A percentile compares a stretch with the other conserved stretches of the same genome.
These are phyloP conservation scores for Saccharomyces cerevisiae DNA, from an alignment of 805 yeast genomes.

Conservation along the genomic window DNA sequence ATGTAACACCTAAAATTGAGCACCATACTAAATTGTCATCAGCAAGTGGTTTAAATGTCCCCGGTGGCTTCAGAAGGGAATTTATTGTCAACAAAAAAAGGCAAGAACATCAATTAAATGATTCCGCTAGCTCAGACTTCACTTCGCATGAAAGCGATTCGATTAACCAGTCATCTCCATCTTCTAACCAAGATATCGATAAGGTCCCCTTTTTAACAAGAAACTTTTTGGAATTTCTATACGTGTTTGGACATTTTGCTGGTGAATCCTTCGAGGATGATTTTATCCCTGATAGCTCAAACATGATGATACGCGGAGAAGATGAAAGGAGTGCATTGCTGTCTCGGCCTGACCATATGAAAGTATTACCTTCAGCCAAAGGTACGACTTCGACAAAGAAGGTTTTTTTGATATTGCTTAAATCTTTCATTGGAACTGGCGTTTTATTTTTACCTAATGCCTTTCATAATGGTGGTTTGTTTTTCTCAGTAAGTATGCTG, in stretches of 20 bases:
- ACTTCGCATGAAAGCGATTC: not conserved
- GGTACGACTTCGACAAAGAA: slow-evolving; percentile 70
- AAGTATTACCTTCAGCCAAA: slow-evolving; percentile 27
- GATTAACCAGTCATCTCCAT: not conserved
- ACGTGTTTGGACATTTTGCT: slow-evolving; percentile 79
- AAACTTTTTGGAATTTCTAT: slow-evolving; percentile 68
- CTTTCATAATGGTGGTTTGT: slow-evolving; percentile 63
- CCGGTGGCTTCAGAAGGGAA: slow-evolving; percentile 78
- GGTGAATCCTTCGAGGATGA: slow-evolving; percentile 76
- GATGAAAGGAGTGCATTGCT: slow-evolving; percentile 27
- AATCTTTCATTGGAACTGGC: slow-evolving; percentile 74
- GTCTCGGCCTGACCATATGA: slow-evolving; percentile 9
- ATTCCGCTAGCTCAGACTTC: not conserved
- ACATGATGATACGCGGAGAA: slow-evolving; percentile 1
- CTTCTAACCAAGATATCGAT: slow-evolving; percentile 8
- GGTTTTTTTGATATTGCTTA: slow-evolving; percentile 62
- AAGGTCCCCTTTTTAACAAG: slow-evolving; percentile 48
- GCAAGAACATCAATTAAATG: slow-evolving; percentile 19
- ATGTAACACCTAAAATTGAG: slow-evolving; percentile 14
- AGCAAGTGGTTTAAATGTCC: slow-evolving; percentile 64
- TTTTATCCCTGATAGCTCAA: slow-evolving; percentile 33
- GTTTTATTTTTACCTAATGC: slow-evolving; percentile 63
- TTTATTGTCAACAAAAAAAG: slow-evolving; percentile 40
- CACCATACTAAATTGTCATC: slow-evolving; percentile 46
- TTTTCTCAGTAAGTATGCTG: slow-evolving; percentile 46